These are phyloP conservation scores for Cladosporium austrohemisphaericum DNA, from an alignment of 2,329 filamentous ascomycete genomes.

Conservation along the genomic window DNA sequence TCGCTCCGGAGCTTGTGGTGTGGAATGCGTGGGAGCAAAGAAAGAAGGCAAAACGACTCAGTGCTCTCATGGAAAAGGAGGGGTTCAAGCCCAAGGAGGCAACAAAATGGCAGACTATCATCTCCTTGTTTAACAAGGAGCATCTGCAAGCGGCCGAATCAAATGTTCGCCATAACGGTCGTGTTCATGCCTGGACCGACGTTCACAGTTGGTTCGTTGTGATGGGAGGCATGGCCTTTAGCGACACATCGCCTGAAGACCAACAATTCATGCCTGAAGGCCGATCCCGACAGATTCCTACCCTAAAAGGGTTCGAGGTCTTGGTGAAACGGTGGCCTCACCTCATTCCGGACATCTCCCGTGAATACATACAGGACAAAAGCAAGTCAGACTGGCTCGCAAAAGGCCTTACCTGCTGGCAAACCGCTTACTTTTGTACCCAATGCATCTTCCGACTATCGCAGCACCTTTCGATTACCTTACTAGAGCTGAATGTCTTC, in stretches of 20 bases:
- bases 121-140: too few species aligned
- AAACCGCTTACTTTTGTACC: conserved; percentile 23
- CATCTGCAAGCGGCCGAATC: too few species aligned
- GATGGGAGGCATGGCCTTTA: conserved; percentile 24
- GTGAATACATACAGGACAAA: not conserved
- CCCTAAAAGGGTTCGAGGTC: not conserved
- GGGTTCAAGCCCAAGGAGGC: not conserved
- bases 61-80: not conserved
- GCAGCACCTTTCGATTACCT: conserved; percentile 17
- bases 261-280: not conserved
- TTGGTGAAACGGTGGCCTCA: too few species aligned
- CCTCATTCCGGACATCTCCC: too few species aligned
- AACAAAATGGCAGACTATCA: too few species aligned
- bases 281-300: too few species aligned
- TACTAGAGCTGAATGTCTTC: conserved; percentile 25
- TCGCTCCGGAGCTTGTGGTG: conserved; percentile 18
- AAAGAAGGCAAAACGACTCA: too few species aligned
- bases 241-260: not conserved
- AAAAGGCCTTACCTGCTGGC: conserved; percentile 18
- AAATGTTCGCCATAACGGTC: too few species aligned
- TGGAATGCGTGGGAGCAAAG: conserved; percentile 9
- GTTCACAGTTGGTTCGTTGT: conserved; percentile 21
- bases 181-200: conserved; percentile 17
- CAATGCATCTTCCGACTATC: conserved; percentile 19
- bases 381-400: conserved; percentile 19